phyloP scores from a whole-genome alignment of 345 rosid genomes.

The Anastatica hierochuntica region DNA sequence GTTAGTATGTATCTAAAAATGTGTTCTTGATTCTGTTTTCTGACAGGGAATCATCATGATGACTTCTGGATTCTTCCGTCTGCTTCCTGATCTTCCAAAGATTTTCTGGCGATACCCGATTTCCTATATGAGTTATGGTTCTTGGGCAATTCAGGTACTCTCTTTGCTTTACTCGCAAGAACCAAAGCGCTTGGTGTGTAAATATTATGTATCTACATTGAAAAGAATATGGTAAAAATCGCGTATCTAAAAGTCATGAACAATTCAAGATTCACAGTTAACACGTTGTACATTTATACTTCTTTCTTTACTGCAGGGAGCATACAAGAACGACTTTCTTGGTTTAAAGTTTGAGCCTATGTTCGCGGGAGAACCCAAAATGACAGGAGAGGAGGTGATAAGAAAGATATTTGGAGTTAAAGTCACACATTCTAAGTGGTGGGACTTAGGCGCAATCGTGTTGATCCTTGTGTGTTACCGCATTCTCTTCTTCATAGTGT shows the following conservation, averaged over 20 bases:
- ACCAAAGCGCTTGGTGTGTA: too few species aligned
- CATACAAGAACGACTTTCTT: conserved; percentile 75
- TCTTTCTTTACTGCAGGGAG: conserved; percentile 38
- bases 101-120: conserved; percentile 76
- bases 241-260: neutral
- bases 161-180: neutral
- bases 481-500: conserved; percentile 59
- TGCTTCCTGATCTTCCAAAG: conserved; percentile 71
- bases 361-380: conserved; percentile 42
- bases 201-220: too few species aligned
- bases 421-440: conserved; percentile 68
- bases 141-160: conserved; percentile 79
- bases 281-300: neutral
- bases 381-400: conserved; percentile 54
- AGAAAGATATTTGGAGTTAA: conserved; percentile 42
- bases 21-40: conserved; percentile 5
- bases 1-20: neutral
- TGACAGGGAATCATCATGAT: conserved; percentile 74
- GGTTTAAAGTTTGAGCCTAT: conserved; percentile 73
- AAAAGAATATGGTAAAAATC: too few species aligned
- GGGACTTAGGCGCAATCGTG: conserved; percentile 58
- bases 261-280: neutral
- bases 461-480: conserved; percentile 60
- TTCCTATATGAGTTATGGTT: conserved; percentile 56
- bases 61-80: conserved; percentile 87